phyloP scores from a whole-genome alignment of 768 basidiomycete genomes.

The Rhizopogon salebrosus region DNA sequence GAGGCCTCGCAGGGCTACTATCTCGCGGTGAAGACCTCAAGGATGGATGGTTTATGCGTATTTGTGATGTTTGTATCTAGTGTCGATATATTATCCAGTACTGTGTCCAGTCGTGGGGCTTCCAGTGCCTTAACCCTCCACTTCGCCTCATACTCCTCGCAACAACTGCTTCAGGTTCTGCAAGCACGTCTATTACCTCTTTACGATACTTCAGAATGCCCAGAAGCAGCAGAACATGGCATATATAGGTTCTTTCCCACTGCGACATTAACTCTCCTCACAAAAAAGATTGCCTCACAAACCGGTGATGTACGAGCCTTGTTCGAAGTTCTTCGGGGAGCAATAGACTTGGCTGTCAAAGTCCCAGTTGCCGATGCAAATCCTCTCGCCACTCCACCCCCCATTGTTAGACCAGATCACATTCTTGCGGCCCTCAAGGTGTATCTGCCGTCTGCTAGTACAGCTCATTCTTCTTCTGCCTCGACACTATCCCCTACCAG shows the following conservation, averaged over 20 bases:
- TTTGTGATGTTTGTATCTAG: background rate
- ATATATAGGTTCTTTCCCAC: slow-evolving; percentile 59
- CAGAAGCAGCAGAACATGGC: slow-evolving; percentile 18
- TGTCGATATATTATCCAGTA: background rate
- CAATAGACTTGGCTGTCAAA: slow-evolving; percentile 63
- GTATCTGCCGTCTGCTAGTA: too few species aligned
- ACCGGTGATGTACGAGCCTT: too few species aligned
- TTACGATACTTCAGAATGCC: slow-evolving; percentile 24
- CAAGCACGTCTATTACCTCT: too few species aligned
- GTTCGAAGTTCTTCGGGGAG: slow-evolving; percentile 71
- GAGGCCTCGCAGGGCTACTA: slow-evolving; percentile 19
- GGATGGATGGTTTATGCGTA: background rate
- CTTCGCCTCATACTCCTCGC: slow-evolving; percentile 76
- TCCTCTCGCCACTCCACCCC: too few species aligned
- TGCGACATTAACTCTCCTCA: slow-evolving; percentile 61
- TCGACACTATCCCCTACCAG: too few species aligned
- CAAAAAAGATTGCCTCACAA: slow-evolving; percentile 84
- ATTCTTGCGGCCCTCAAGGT: too few species aligned
- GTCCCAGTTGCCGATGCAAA: slow-evolving; percentile 29
- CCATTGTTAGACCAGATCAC: too few species aligned
- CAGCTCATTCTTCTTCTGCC: too few species aligned
- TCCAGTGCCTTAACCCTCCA: slow-evolving; percentile 59
- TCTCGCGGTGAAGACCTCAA: slow-evolving; percentile 9
- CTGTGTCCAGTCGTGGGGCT: slow-evolving; percentile 31
- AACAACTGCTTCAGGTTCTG: slow-evolving; percentile 67